phyloP scores from a whole-genome alignment of 371 early-diverging fungal genomes.

The Mortierella sp. region DNA sequence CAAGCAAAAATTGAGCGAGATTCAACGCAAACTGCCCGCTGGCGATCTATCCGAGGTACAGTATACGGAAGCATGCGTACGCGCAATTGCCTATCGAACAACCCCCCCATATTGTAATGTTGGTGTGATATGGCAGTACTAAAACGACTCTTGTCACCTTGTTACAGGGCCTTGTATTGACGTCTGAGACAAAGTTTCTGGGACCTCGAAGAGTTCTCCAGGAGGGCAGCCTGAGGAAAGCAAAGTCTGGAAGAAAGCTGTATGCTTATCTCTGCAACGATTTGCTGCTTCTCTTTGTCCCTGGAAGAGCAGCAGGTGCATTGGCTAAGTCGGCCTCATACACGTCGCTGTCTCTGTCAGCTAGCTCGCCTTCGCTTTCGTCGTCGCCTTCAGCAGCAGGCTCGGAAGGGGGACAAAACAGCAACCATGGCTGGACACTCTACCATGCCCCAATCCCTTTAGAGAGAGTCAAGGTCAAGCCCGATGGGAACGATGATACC shows the following conservation, averaged over 20 bases:
- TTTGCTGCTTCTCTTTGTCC: conserved; percentile 74
- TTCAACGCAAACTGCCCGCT: conserved; percentile 78
- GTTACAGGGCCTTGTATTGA: conserved; percentile 66
- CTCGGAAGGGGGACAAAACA: background rate
- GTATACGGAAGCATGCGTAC: conserved; percentile 37
- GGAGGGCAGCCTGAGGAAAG: conserved; percentile 87
- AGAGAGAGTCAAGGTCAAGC: conserved; percentile 26
- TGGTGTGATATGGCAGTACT: background rate
- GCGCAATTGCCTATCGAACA: too few species aligned
- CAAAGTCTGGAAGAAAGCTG: conserved; percentile 87
- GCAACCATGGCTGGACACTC: conserved; percentile 28
- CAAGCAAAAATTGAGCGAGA: conserved; percentile 77
- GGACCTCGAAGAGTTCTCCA: conserved; percentile 82
- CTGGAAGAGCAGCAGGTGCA: conserved; percentile 20
- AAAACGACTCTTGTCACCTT: background rate
- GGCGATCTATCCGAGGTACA: conserved; percentile 67
- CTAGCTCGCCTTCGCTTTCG: conserved; percentile 11
- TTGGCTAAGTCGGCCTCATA: conserved; percentile 21
- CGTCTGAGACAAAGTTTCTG: conserved; percentile 70
- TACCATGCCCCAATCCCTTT: conserved; percentile 44
- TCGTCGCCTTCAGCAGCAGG: conserved; percentile 11
- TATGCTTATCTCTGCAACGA: conserved; percentile 92
- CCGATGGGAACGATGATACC: conserved; percentile 27
- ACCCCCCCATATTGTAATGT: background rate
- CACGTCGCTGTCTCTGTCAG: background rate